Percentiles rank a stretch among this genome's conserved stretches.
These are phyloP conservation scores for Tetrapisispora pingtungensis DNA, from an alignment of 805 yeast genomes.

Conservation along the genomic window DNA sequence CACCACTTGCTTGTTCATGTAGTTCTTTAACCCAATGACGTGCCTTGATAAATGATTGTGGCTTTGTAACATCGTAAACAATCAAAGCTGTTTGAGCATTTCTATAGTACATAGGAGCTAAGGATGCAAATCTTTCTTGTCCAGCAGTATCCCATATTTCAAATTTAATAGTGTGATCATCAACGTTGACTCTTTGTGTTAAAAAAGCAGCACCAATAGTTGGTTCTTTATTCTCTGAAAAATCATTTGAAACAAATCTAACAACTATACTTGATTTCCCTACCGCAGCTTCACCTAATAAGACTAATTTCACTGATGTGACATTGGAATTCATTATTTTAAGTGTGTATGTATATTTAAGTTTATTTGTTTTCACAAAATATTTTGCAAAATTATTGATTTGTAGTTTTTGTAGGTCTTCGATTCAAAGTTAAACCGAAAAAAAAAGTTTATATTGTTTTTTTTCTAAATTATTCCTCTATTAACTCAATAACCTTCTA, in stretches of 20 bases:
- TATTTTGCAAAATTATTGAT: too few species aligned
- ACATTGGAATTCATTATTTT: slow-evolving; percentile 21
- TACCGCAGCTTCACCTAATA: slow-evolving; percentile 95
- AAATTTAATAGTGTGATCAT: slow-evolving; percentile 78
- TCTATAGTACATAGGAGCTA: slow-evolving; percentile 96
- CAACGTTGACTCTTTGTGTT: slow-evolving; percentile 85
- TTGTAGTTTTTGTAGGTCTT: too few species aligned
- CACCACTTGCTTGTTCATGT: slow-evolving; percentile 90
- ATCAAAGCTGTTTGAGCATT: slow-evolving; percentile 96
- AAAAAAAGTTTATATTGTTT: too few species aligned
- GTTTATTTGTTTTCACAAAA: too few species aligned
- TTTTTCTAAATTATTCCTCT: too few species aligned
- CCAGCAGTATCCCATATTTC: slow-evolving; percentile 98
- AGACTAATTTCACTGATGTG: slow-evolving; percentile 65
- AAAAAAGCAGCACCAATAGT: slow-evolving; percentile 97
- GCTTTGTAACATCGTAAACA: slow-evolving; percentile 90
- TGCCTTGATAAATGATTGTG: slow-evolving; percentile 89
- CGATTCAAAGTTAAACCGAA: too few species aligned
- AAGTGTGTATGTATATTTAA: too few species aligned
- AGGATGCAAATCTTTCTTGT: slow-evolving; percentile 89
- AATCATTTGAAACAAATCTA: slow-evolving; percentile 88
- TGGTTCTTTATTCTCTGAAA: slow-evolving; percentile 95
- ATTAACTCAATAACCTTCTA: too few species aligned
- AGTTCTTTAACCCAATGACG: slow-evolving; percentile 97
- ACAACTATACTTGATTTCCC: slow-evolving; percentile 91